Evolutionary conservation across 192 early-diverging fungal genomes (phyloP), one percentile per base, ranked within the genome.

Genomic region (Endogone sp.): DNA sequence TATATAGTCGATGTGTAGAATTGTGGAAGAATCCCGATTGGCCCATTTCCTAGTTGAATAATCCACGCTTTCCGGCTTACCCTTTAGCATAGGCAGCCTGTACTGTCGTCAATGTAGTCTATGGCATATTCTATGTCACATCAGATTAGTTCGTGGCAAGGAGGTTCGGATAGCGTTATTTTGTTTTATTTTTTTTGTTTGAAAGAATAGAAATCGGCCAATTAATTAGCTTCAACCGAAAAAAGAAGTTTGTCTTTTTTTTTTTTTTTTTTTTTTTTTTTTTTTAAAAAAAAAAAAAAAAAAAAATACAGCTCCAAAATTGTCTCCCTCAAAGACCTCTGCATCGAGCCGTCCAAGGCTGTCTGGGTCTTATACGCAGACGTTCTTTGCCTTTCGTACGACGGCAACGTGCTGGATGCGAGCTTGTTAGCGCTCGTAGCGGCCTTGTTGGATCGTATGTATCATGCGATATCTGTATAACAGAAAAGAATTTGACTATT

Each of bases 361-460:
- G 92, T 85, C 22, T 99, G 95, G 97, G 83, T 88, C 27, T 77
- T 97, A 29, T 89, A 93, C 61, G 89, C 89, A 4, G 97, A 99
- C 75, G 88, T 97, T 57, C 89, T 96, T 28, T 97, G 93, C 67
- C 67, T 99, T 28, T 90, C 92, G 65, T 92, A 95, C 72, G 95
- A 95, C 70, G 97, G 97, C 23, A 94, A 94, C 71, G 84, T 93
- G 0, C 56, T 94, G 67, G 97, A 99, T 77, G 94, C 95, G 2
- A 89, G 90, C 24, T 60, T 99, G 22, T 60, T 90, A 29, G 91
- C 94, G 4, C 72, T 97, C 23, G 74, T 88, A 30, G 85, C 92
- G n/a, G 94, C 97, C 0, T 76, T 99, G 29, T 74, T 76, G 26
- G 82, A 91, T 72, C 73, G 93, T 90, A 79, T 66, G 63, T 71